Conservation (phyloP, 805 yeast species). For the Sugiyamaella qingdaonensis region DNA sequence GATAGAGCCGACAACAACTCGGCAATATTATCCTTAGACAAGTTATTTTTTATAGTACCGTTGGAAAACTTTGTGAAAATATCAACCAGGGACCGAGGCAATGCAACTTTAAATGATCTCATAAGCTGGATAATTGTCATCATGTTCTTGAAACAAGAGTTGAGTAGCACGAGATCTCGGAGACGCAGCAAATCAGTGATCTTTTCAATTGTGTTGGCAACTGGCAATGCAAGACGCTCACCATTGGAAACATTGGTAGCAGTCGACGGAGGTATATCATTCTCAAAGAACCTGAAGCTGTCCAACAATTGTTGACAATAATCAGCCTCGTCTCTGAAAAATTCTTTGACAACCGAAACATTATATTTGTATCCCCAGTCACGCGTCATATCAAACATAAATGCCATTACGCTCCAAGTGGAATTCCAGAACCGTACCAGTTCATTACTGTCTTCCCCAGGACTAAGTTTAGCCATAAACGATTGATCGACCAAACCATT, state of each 20-base stretch:
- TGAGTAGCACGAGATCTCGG: slow-evolving; percentile 70
- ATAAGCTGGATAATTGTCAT: slow-evolving; percentile 26
- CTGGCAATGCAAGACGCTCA: slow-evolving; percentile 33
- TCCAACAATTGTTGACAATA: slow-evolving; percentile 64
- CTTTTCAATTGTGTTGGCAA: slow-evolving; percentile 56
- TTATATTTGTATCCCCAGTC: slow-evolving; percentile 69
- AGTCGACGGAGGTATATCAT: slow-evolving; percentile 20
- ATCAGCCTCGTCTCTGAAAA: slow-evolving; percentile 82
- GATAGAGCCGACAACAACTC: slow-evolving; percentile 44
- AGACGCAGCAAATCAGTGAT: slow-evolving; percentile 78
- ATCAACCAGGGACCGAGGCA: slow-evolving; percentile 51
- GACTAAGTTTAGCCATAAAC: slow-evolving; percentile 25
- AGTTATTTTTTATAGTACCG: slow-evolving; percentile 62
- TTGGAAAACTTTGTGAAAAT: slow-evolving; percentile 44
- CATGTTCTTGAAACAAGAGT: slow-evolving; percentile 59
- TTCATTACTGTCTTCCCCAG: slow-evolving; percentile 25
- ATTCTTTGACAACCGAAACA: slow-evolving; percentile 59
- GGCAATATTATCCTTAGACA: slow-evolving; percentile 61
- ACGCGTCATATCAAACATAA: slow-evolving; percentile 63
- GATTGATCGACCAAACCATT: slow-evolving; percentile 47
- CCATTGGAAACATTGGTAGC: slow-evolving; percentile 21
- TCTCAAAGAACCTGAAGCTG: slow-evolving; percentile 52
- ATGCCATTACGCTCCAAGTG: slow-evolving; percentile 68
- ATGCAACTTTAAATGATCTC: slow-evolving; percentile 37
- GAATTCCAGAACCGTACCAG: slow-evolving; percentile 56